A percentile compares a stretch with the other conserved stretches of the same genome.
phyloP scores from a whole-genome alignment of 257 asterid genomes.

The Capsicum baccatum region DNA sequence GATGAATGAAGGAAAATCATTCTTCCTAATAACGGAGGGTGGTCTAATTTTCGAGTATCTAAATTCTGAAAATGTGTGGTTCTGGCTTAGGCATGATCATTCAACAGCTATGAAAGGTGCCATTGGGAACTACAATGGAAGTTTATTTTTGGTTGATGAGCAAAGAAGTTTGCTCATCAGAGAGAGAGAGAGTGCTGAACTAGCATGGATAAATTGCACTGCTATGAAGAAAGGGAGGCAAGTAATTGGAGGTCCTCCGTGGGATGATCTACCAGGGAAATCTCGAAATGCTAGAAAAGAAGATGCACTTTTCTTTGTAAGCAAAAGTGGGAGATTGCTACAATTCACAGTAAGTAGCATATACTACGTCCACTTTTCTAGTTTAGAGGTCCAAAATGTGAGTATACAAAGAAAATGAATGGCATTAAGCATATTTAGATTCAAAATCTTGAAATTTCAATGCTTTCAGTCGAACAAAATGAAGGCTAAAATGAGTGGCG shows the following conservation, averaged over 20 bases:
- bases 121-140: conserved; percentile 78
- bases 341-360: conserved; percentile 66
- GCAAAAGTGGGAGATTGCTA: conserved; percentile 69
- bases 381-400: neutral
- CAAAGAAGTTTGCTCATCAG: conserved; percentile 70
- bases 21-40: conserved; percentile 61
- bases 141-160: conserved; percentile 75
- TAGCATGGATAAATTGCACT: conserved; percentile 82
- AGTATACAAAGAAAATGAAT: neutral
- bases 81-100: conserved; percentile 82
- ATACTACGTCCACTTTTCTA: neutral
- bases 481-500: neutral
- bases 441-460: neutral
- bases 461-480: neutral
- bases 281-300: conserved; percentile 52
- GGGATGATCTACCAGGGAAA: conserved; percentile 68
- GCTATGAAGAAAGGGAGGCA: conserved; percentile 72
- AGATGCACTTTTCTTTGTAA: conserved; percentile 72
- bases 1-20: conserved; percentile 73
- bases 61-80: conserved; percentile 65
- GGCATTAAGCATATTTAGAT: neutral
- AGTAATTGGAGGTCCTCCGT: conserved; percentile 79
- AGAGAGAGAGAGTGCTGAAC: conserved; percentile 62
- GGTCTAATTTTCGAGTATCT: conserved; percentile 66
- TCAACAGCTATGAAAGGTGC: conserved; percentile 60